Percentiles rank a stretch among this genome's conserved stretches.
Conservation (phyloP, 106 monocot genomes). For the Dioscorea zingiberensis region DNA sequence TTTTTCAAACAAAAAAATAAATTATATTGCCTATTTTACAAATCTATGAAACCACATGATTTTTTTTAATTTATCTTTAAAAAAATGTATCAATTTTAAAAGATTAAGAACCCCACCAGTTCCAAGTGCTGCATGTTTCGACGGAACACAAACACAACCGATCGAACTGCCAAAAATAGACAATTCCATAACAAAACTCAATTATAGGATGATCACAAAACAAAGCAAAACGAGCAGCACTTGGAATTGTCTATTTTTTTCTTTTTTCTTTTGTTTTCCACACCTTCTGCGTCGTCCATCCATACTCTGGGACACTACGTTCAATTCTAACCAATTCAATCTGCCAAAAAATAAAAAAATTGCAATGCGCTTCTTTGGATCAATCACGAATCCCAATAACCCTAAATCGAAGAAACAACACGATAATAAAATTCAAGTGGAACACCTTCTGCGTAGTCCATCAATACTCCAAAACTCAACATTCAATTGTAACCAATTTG, state of each 20-base stretch:
- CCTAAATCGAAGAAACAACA: background rate
- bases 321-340: slow-evolving; percentile 90
- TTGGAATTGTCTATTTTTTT: no score
- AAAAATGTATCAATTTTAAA: background rate
- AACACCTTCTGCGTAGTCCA: no score
- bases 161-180: slow-evolving; percentile 49
- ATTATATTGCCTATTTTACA: no score
- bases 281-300: slow-evolving; percentile 99
- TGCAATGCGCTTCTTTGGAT: background rate
- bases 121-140: slow-evolving; percentile 46
- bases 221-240: background rate
- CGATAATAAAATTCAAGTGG: no score
- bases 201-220: background rate
- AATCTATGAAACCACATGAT: no score
- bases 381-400: background rate
- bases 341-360: slow-evolving; percentile 22
- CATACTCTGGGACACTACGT: slow-evolving; percentile 96
- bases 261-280: no score
- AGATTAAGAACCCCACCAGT: slow-evolving; percentile 22
- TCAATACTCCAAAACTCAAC: no score
- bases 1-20: no score
- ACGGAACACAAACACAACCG: slow-evolving; percentile 67
- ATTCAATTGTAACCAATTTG: no score
- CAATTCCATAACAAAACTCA: background rate
- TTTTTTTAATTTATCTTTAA: no score